Evolutionary conservation across 352 stramenopile species (phyloP).

Genomic region (Phytophthora europaea): DNA sequence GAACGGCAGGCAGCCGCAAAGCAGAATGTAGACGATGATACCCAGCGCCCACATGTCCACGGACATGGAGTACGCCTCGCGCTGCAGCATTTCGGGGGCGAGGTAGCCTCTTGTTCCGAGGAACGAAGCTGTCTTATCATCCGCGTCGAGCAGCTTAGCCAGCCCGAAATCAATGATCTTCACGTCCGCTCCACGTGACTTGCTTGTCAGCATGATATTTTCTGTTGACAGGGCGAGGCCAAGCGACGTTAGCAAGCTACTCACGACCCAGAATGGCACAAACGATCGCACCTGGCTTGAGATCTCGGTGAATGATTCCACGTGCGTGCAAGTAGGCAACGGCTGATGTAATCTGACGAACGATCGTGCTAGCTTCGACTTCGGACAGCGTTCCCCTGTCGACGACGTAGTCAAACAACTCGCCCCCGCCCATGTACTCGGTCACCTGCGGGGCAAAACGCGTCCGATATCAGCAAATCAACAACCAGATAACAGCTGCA

Average conservation of each 20-base stretch:
- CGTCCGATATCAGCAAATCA: conserved; percentile 1
- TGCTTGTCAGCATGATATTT: conserved; percentile 89
- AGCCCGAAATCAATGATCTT: conserved; percentile 99
- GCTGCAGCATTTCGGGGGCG: conserved; percentile 98
- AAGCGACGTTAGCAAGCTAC: conserved; percentile 6
- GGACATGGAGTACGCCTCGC: conserved; percentile 96
- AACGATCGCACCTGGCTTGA: conserved; percentile 80
- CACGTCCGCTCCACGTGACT: conserved; percentile 83
- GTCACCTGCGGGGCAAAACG: conserved; percentile 64
- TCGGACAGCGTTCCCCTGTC: conserved; percentile 92
- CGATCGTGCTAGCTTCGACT: conserved; percentile 85
- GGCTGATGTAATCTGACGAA: conserved; percentile 92
- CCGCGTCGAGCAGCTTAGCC: conserved; percentile 93
- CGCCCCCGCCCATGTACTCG: conserved; percentile 88
- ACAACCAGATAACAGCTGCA: not conserved
- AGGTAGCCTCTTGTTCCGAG: conserved; percentile 95
- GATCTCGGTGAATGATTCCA: conserved; percentile 90
- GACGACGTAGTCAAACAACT: conserved; percentile 94
- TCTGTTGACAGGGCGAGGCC: conserved; percentile 38
- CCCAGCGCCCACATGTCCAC: conserved; percentile 99
- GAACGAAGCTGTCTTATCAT: conserved; percentile 88
- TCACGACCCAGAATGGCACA: not conserved
- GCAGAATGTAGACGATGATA: conserved; percentile 98
- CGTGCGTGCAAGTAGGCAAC: conserved; percentile 91
- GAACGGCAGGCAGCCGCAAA: conserved; percentile 98